phyloP scores from a whole-genome alignment of 75 land plant species.

The Picea glauca region DNA sequence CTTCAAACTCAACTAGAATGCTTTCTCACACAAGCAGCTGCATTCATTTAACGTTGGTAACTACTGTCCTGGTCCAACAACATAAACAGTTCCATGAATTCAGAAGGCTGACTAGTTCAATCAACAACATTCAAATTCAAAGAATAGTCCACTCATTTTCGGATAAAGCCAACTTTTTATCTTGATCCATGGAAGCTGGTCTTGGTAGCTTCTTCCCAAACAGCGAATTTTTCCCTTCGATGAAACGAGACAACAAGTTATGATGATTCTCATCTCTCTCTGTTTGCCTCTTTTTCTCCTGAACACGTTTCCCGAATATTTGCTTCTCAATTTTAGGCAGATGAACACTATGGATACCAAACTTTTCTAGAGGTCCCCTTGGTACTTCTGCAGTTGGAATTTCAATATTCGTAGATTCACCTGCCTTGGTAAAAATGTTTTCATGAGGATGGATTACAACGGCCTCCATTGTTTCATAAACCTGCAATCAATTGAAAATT shows the following conservation, averaged over 20 bases:
- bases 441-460: conserved; percentile 9
- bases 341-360: conserved; percentile 8
- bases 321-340: conserved; percentile 2
- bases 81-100: no score
- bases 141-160: conserved; percentile 11
- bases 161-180: not conserved
- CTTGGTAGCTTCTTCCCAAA: conserved; percentile 8
- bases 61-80: no score
- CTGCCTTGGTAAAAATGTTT: not conserved
- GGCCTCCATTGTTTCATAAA: conserved; percentile 14
- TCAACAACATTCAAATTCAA: not conserved
- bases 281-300: not conserved
- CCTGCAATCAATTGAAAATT: conserved; percentile 7
- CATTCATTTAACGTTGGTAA: no score
- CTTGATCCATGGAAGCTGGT: not conserved
- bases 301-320: not conserved
- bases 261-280: conserved; percentile 4
- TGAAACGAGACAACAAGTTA: conserved; percentile 6
- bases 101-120: no score
- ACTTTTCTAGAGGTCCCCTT: not conserved
- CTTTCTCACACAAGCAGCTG: no score
- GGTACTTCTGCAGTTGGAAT: not conserved
- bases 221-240: conserved; percentile 9
- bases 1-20: no score
- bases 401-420: conserved; percentile 8